Conservation (phyloP, 805 yeast genomes). For the Komagataella ulmi region DNA sequence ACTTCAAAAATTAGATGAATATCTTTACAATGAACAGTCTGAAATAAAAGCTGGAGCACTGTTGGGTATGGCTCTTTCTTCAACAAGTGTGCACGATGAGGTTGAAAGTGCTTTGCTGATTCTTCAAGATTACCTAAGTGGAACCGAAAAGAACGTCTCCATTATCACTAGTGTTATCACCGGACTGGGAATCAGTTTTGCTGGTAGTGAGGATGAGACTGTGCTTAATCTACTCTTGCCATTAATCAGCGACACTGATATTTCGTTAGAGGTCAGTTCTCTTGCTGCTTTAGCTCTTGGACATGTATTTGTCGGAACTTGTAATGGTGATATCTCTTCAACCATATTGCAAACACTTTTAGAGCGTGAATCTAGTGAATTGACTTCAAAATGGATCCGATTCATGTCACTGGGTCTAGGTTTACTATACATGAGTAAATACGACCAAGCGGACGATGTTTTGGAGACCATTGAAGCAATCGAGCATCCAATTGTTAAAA, state of each 20-base stretch:
- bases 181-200: constrained; percentile 89
- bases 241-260: constrained; percentile 62
- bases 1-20: constrained; percentile 79
- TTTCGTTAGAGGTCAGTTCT: constrained; percentile 67
- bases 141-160: constrained; percentile 38
- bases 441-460: constrained; percentile 89
- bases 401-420: constrained; percentile 90
- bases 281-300: constrained; percentile 88
- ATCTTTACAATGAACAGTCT: constrained; percentile 71
- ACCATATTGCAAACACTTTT: constrained; percentile 80
- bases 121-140: constrained; percentile 54
- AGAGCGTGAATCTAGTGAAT: constrained; percentile 69
- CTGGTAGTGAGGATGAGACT: constrained; percentile 86
- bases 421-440: constrained; percentile 81
- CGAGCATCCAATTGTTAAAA: constrained; percentile 86
- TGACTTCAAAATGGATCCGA: constrained; percentile 76
- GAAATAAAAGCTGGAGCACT: constrained; percentile 94
- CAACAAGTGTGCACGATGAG: constrained; percentile 90
- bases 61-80: constrained; percentile 86
- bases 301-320: constrained; percentile 89
- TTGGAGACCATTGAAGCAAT: constrained; percentile 89
- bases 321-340: constrained; percentile 90
- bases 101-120: constrained; percentile 85
- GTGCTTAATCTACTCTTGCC: constrained; percentile 69
- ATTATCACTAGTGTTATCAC: constrained; percentile 73